A percentile compares a stretch with the other conserved stretches of the same genome.
Evolutionary conservation across 164 flowering plant genomes (phyloP).

Genomic region (Magnolia officinalis): DNA sequence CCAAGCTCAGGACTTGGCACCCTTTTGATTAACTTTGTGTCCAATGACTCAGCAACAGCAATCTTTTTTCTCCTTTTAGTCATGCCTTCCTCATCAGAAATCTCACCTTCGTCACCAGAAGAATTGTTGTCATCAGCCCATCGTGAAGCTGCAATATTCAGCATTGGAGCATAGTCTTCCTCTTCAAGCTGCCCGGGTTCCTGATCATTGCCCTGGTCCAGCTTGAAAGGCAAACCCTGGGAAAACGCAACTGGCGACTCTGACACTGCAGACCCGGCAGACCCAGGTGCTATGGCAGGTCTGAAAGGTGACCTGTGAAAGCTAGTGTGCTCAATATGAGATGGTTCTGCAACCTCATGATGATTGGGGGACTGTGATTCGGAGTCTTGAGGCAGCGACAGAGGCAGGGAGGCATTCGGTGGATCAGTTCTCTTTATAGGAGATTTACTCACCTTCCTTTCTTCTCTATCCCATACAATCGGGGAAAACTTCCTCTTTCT

Average conservation of each 20-base stretch:
- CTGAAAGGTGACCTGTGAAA: constrained; percentile 24
- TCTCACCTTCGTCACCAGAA: constrained; percentile 25
- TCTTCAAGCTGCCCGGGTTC: constrained; percentile 45
- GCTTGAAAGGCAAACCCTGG: constrained; percentile 24
- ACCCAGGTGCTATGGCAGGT: constrained; percentile 3
- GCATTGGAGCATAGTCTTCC: constrained; percentile 52
- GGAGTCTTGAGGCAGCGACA: constrained; percentile 18
- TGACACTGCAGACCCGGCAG: constrained; percentile 10
- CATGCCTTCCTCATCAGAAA: constrained; percentile 15
- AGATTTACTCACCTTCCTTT: constrained; percentile 28
- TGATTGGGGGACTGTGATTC: constrained; percentile 32
- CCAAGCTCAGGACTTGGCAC: constrained; percentile 49
- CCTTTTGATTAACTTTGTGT: constrained; percentile 13
- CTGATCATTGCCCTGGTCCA: constrained; percentile 21
- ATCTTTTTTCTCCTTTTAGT: constrained; percentile 10
- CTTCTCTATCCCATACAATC: constrained; percentile 87
- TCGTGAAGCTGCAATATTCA: constrained; percentile 79
- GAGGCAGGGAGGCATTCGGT: constrained; percentile 25
- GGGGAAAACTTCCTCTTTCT: constrained; percentile 85
- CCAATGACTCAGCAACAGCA: not conserved
- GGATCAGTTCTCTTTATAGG: constrained; percentile 18
- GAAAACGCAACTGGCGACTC: constrained; percentile 28
- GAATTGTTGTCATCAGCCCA: constrained; percentile 78
- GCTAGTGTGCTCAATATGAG: not conserved
- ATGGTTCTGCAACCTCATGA: constrained; percentile 20